Evolutionary conservation across 352 stramenopile species (phyloP), one percentile per base, ranked within the genome.

Genomic region (Phytophthora podocarpi): DNA sequence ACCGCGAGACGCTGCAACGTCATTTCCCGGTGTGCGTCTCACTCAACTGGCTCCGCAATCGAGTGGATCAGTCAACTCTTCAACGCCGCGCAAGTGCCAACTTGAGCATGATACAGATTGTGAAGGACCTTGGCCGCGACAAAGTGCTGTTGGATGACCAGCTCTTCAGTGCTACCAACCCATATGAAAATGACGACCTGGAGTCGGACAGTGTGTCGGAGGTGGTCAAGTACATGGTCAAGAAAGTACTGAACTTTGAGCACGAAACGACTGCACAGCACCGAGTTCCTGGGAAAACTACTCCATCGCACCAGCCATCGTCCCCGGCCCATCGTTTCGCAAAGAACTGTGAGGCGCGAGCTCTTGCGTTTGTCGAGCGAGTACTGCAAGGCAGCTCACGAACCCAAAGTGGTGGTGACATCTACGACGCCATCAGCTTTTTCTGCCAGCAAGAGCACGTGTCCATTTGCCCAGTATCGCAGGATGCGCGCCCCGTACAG

Each of bases 401-500:
- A 40, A 93, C 84, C 24, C 80, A 91, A 67, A 93, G 76, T 21
- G 82, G 84, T 11, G 82, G 84, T 3, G 84, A 93, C 50, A 91
- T 93, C 56, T 93, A 91, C 66, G 82, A 93, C 48, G 74, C 82
- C 34, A 90, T 91, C 64, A 85, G 76, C 34, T 87, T 89, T 43
- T 78, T 91, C 50, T 90, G 82, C 39, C 70, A 81, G 39, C 78
- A 91, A 30, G 56, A 72, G 1, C 70, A 77, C 16, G 50, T 91
- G 5, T 81, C 78, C 20, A 84, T 91, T 40, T 91, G 84, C 23
- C 81, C 84, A 2, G 66, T 90, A 11, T 93, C 81, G 0, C 81
- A 89, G 11, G 79, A 89, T 18, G 81, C 81, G 4, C 65, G 67
- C 8, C 81, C 83, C 13, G 78, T 90, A 23, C 60, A 87, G 34